Evolutionary conservation across 441 rosid species (phyloP), one percentile per base, ranked within the genome.

Genomic region (Adansonia gregorii): DNA sequence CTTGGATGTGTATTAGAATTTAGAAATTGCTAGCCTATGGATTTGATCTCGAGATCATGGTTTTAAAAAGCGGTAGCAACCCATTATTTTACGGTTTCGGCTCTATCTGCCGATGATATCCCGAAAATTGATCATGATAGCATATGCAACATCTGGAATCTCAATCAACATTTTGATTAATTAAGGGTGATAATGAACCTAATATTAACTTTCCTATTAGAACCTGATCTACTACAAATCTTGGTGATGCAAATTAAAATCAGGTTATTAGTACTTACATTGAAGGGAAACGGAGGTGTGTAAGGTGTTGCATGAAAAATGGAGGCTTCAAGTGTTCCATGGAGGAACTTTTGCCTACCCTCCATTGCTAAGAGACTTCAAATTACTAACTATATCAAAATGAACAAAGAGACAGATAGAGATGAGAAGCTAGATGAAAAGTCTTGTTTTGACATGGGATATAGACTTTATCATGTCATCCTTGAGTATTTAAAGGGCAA

Each of bases 301-400:
- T 78, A 85, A 54, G 93, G 89, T 39, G 98, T 93, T 59, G 98
- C 94, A 76, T 92, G 87, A 75, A 93, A 93, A 56, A 94, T 88
- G 70, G 94, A 88, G 58, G 82, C 90, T 87, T 95, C 98, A 61
- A 95, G 88, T 70, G 98, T 95, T 79, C 98, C 98, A 80, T 95
- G 98, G 68, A 95, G 88, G 73, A 87, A 89, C 76, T 81, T 86
- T 31, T 66, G 80, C 55, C 81, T 83, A 41, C 81, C 84, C 59
- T 86, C 92, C 91, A 83, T 82, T 82, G 80, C 74, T 45, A 80
- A 4, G 78, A 70, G 27, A 49, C 78, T 61, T 67, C 60, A 70
- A 64, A 54, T 48, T 20, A 4, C 35, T 59, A 17, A 8, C 27
- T 31, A 31, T 73, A 51, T 19, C n/a, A 48, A 63, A 24, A 39